Base-by-base conservation (phyloP, 129 eudicot species). In the Chrysanthemum makinoi region DNA sequence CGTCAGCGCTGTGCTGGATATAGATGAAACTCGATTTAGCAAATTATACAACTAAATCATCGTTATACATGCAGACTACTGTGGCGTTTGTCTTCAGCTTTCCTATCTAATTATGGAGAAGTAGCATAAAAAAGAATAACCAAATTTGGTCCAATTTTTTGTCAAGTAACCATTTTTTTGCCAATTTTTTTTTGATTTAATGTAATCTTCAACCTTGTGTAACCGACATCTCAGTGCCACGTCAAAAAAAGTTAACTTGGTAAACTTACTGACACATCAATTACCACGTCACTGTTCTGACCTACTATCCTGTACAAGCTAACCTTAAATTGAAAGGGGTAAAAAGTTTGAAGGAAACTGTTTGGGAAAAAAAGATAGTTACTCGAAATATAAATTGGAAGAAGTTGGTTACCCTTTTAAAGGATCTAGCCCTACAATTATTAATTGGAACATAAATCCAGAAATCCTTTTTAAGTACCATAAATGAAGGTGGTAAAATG, bases 1-100 rank as follows among this genome's bases (percentile, higher is more conserved):
- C 95, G 59, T 89, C 95, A 55, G 98, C 96, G 71, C 98, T 86
- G 90, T 93, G 98, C 98, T 93, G 96, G 77, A 89, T 74, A 56
- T 47, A 66, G 54, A 76, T 59, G 48, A 59, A 44, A 75, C 35
- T 56, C 43, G 6, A 3, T 57, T 71, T 58, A 71, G 66, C 55
- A 44, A 76, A 76, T 52, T 16, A 62, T 28, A 51, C 61, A 51
- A 58, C 22, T 62, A 53, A 59, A 76, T 19, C 62, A 39, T 46
- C 26, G 15, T 74, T 64, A 33, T 52, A 51, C 39, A 50, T 73
- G 17, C 62, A 62, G 46, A 7, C 46, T 39, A 39, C 46, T 7
- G 35, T 62, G 6, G 69, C 35, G 49, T 28, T n/a, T 6, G n/a
- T 46, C 12, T 55, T 39, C 46, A 39, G 46, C 46, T 39, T 39